Evolutionary conservation across 768 basidiomycete genomes (phyloP).

Genomic region (Trametes cinnabarina): DNA sequence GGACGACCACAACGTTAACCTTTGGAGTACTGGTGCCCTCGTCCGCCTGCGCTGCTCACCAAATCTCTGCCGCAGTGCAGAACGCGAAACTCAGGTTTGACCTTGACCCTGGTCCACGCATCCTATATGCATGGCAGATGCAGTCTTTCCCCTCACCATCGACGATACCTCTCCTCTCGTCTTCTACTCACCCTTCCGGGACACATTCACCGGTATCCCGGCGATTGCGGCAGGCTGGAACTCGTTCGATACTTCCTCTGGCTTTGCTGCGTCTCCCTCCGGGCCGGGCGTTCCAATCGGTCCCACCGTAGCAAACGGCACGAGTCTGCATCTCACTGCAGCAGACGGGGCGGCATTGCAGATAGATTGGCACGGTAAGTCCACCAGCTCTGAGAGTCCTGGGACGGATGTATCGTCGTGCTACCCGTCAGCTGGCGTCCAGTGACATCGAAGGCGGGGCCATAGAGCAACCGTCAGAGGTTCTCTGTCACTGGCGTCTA

Average conservation of each 20-base stretch:
- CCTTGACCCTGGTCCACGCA: background rate
- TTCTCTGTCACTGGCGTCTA: slow-evolving; percentile 2
- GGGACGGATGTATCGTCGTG: background rate
- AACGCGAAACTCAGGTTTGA: background rate
- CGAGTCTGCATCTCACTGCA: slow-evolving; percentile 62
- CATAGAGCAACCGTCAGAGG: slow-evolving; percentile 5
- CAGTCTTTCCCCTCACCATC: slow-evolving; percentile 43
- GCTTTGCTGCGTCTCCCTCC: slow-evolving; percentile 36
- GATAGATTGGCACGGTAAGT: slow-evolving; percentile 63
- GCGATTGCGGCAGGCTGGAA: slow-evolving; percentile 65
- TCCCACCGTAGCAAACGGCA: slow-evolving; percentile 46
- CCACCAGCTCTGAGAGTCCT: background rate
- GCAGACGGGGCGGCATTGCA: slow-evolving; percentile 53
- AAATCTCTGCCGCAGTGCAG: background rate
- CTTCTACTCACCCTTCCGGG: slow-evolving; percentile 57
- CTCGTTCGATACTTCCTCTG: slow-evolving; percentile 53
- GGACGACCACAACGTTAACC: too few species aligned
- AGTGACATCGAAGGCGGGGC: background rate
- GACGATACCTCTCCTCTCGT: slow-evolving; percentile 69
- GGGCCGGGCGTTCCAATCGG: slow-evolving; percentile 18
- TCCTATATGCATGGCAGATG: slow-evolving; percentile 38
- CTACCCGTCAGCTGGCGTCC: too few species aligned
- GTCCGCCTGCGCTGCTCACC: background rate
- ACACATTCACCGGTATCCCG: slow-evolving; percentile 44
- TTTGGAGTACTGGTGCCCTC: too few species aligned